These are phyloP conservation scores for Cercospora sp. DNA, from an alignment of 2,329 filamentous ascomycete genomes.

Conservation along the genomic window DNA sequence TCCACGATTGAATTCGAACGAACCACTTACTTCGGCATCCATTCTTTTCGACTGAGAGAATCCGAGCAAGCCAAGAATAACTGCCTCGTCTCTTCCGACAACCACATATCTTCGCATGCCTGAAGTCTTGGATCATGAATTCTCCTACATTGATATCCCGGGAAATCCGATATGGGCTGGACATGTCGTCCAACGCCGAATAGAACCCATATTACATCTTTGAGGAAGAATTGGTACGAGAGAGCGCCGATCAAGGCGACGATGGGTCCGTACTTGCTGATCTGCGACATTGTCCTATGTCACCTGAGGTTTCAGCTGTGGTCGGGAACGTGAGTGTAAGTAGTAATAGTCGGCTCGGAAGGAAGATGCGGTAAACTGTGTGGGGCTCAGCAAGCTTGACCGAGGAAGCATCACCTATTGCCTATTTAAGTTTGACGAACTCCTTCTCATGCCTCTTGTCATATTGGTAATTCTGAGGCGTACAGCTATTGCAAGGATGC, in stretches of 20 bases:
- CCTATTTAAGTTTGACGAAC: neutral
- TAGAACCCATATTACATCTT: conserved; percentile 15
- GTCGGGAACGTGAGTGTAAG: neutral
- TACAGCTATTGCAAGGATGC: neutral
- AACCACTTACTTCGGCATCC: conserved; percentile 26
- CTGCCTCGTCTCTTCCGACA: conserved; percentile 28
- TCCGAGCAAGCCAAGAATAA: conserved; percentile 29
- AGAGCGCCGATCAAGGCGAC: neutral
- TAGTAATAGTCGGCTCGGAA: neutral
- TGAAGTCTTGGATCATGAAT: conserved; percentile 26
- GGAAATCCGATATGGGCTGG: conserved; percentile 28
- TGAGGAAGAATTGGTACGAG: conserved; percentile 16
- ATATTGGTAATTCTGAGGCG: neutral
- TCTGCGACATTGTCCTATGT: neutral
- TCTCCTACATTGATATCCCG: conserved; percentile 26
- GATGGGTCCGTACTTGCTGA: conserved; percentile 1
- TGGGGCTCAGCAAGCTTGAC: neutral
- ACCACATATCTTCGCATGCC: conserved; percentile 31
- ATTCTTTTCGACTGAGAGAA: conserved; percentile 19
- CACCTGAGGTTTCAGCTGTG: neutral
- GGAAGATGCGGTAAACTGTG: neutral
- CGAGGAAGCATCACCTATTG: neutral
- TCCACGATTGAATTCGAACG: neutral
- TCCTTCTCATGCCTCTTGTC: neutral
- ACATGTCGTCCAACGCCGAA: conserved; percentile 24